These are phyloP conservation scores for Calycina herbarum DNA, from an alignment of 2,329 filamentous ascomycete genomes.

Conservation along the genomic window DNA sequence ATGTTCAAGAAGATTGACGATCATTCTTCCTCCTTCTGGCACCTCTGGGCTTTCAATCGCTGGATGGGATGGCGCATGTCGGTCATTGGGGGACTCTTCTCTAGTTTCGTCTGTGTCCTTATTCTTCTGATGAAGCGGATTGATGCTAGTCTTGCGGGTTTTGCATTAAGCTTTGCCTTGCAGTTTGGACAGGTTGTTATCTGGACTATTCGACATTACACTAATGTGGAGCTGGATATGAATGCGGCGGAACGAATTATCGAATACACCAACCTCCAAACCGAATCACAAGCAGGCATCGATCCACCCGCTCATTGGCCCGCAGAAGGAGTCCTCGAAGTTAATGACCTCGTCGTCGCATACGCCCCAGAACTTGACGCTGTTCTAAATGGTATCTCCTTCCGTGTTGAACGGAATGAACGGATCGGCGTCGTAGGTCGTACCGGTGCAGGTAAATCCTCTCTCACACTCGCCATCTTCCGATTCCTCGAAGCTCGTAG, in stretches of 20 bases:
- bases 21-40: constrained; percentile 64
- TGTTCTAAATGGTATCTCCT: constrained; percentile 68
- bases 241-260: constrained; percentile 75
- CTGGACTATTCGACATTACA: constrained; percentile 67
- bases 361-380: constrained; percentile 72
- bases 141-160: constrained; percentile 70
- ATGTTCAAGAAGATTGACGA: constrained; percentile 72
- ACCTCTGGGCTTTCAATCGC: constrained; percentile 71
- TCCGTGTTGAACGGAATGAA: constrained; percentile 65
- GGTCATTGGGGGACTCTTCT: constrained; percentile 67
- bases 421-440: constrained; percentile 75
- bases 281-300: constrained; percentile 62
- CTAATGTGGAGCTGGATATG: constrained; percentile 74
- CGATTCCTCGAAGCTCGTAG: constrained; percentile 70
- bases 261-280: constrained; percentile 70
- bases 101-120: constrained; percentile 62
- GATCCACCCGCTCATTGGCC: constrained; percentile 73
- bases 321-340: constrained; percentile 68
- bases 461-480: constrained; percentile 76
- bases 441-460: constrained; percentile 95
- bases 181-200: constrained; percentile 65
- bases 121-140: constrained; percentile 62
- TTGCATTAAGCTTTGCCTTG: constrained; percentile 72
- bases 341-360: constrained; percentile 68
- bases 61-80: constrained; percentile 77